Percentiles rank a stretch among this genome's conserved stretches.
Evolutionary conservation across 2,329 filamentous ascomycete genomes (phyloP).

Genomic region (Teratosphaeria nubilosa): DNA sequence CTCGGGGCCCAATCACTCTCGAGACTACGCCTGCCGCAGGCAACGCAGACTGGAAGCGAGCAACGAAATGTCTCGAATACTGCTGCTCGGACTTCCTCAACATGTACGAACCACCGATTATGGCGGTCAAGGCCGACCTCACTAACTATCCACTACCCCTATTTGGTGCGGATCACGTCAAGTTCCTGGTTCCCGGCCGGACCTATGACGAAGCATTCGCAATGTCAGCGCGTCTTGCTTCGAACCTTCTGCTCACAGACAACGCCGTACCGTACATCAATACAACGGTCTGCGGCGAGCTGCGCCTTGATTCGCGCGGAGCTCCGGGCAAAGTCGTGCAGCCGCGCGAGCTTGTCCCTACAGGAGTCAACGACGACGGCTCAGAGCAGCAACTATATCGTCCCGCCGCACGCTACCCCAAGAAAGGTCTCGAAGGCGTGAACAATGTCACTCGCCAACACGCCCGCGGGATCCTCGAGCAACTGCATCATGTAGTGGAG

Average conservation of each 20-base stretch:
- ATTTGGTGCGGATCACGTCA: not conserved
- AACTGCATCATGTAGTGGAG: too few species aligned
- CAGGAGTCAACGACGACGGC: too few species aligned
- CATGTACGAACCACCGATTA: not conserved
- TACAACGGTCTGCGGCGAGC: not conserved
- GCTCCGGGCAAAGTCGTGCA: not conserved
- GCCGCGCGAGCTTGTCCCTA: too few species aligned
- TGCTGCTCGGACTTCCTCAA: not conserved
- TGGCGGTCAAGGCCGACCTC: not conserved
- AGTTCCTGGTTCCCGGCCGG: not conserved
- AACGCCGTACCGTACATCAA: not conserved
- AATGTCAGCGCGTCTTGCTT: not conserved
- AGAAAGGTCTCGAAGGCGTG: too few species aligned
- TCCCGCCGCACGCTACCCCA: too few species aligned
- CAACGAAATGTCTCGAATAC: not conserved
- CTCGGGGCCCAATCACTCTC: too few species aligned
- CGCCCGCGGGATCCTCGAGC: too few species aligned
- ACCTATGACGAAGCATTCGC: not conserved
- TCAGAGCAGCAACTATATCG: too few species aligned
- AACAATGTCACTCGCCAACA: too few species aligned
- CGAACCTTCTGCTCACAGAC: not conserved
- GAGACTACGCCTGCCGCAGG: too few species aligned
- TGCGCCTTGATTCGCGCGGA: not conserved
- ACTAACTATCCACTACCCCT: not conserved
- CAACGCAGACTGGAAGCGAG: not conserved